phyloP scores from a whole-genome alignment of 2,329 filamentous ascomycete genomes.

The Stagonosporopsis tanaceti region DNA sequence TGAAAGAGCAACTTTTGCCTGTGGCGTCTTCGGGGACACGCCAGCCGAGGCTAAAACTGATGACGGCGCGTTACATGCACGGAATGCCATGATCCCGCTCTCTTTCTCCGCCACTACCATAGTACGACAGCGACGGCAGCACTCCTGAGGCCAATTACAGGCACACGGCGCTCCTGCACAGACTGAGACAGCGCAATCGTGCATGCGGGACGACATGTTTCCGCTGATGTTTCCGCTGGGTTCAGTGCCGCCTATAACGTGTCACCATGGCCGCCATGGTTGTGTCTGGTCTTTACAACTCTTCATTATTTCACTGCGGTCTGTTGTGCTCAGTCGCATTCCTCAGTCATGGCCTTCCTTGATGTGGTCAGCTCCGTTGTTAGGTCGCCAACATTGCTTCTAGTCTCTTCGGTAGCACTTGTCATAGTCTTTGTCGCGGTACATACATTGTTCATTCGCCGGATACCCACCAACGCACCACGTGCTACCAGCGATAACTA shows the following conservation, averaged over 20 bases:
- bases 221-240: conserved; percentile 10
- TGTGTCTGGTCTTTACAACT: not conserved
- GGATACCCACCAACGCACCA: conserved; percentile 34
- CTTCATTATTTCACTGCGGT: not conserved
- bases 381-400: conserved; percentile 17
- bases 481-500: conserved; percentile 30
- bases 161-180: conserved; percentile 5
- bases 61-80: conserved; percentile 10
- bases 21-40: conserved; percentile 4
- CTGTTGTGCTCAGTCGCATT: not conserved
- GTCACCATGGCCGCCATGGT: not conserved
- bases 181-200: conserved; percentile 4
- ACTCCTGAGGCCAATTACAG: conserved; percentile 12
- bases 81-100: conserved; percentile 16
- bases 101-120: conserved; percentile 5
- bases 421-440: conserved; percentile 21
- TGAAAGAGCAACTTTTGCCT: conserved; percentile 11
- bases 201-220: conserved; percentile 13
- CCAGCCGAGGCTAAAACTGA: conserved; percentile 11
- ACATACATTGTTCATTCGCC: conserved; percentile 29
- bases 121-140: conserved; percentile 5
- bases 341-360: conserved; percentile 20
- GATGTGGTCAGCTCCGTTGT: conserved; percentile 9
- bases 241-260: conserved; percentile 1
- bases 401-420: conserved; percentile 22